phyloP scores from a whole-genome alignment of 2,329 filamentous ascomycete genomes.

The Trematosphaeria pertusa region DNA sequence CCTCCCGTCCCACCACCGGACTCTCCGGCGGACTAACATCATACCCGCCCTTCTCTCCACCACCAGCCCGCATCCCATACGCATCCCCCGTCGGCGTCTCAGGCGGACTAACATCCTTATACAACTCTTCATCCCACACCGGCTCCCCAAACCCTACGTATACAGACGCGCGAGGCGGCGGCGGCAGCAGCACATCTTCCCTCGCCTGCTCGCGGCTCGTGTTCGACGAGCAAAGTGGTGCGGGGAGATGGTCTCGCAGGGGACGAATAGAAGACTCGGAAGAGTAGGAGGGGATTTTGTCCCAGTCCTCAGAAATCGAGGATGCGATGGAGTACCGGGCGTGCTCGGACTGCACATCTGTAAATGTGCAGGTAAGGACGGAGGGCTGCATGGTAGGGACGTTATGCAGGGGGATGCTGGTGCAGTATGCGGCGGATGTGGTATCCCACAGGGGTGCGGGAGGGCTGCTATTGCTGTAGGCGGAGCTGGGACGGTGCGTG shows the following conservation, averaged over 20 bases:
- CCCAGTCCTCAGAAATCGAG: not conserved
- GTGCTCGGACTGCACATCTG: not conserved
- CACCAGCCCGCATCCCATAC: no score
- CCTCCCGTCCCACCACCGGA: no score
- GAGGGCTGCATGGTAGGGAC: not conserved
- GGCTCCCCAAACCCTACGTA: not conserved
- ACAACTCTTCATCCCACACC: not conserved
- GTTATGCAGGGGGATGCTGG: not conserved
- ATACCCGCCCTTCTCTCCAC: no score
- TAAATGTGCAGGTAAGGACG: not conserved
- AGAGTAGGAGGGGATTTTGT: not conserved
- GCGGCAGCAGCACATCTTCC: not conserved
- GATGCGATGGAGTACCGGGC: not conserved
- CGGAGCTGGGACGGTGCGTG: not conserved
- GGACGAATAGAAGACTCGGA: not conserved
- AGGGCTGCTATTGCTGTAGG: not conserved
- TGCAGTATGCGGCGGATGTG: no score
- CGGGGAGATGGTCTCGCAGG: not conserved
- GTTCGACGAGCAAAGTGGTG: not conserved
- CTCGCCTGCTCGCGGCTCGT: not conserved
- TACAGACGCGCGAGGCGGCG: not conserved
- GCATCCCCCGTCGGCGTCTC: no score
- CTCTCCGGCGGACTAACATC: no score
- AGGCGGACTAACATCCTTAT: no score
- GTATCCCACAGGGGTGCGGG: no score